Base-by-base conservation (phyloP, 805 yeast genomes). In the Candida xiaguanensis region DNA sequence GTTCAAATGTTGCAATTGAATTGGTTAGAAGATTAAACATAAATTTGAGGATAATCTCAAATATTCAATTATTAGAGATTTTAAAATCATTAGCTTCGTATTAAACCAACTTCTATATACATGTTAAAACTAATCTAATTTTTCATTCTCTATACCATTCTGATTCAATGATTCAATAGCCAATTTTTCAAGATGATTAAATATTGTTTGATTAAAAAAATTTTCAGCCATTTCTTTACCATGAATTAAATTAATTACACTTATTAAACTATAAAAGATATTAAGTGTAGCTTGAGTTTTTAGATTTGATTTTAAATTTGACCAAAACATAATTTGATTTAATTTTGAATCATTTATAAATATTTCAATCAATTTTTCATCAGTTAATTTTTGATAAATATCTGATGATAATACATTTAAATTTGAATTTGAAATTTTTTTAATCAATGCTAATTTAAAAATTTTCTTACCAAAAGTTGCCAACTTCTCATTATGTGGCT, bases 401-500 rank as follows among this genome's bases (percentile, higher is more conserved):
- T 72, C 65, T 3, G 80, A 65, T 1, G 90, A 90, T 50, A 85
- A 61, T 7, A 72, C 69, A 38, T 78, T 82, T 52, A 83, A 74
- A 52, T 77, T 75, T 42, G 55, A 65, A 39, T 36, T 47, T 31
- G 41, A 49, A 12, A 70, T 75, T 42, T 55, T 55, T 50, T 75
- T 74, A 24, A 78, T 70, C 29, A 71, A 60, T 39, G 53, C 58
- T 36, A 72, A 65, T 54, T 78, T 79, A 47, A 83, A 59, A 50
- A 80, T 63, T 53, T 81, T 82, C 26, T 74, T 56, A 13, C 95
- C 97, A 57, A 87, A 65, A 31, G 82, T 74, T 14, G 87, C 72
- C 51, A 91, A 69, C 59, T 83, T 85, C 58, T 89, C 96, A 64
- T 90, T 91, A 65, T 85, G 87, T 6, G 97, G 96, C 51, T 82